Base-by-base conservation (phyloP, 2,329 filamentous ascomycete genomes). In the Tolypocladium ovalisporum region DNA sequence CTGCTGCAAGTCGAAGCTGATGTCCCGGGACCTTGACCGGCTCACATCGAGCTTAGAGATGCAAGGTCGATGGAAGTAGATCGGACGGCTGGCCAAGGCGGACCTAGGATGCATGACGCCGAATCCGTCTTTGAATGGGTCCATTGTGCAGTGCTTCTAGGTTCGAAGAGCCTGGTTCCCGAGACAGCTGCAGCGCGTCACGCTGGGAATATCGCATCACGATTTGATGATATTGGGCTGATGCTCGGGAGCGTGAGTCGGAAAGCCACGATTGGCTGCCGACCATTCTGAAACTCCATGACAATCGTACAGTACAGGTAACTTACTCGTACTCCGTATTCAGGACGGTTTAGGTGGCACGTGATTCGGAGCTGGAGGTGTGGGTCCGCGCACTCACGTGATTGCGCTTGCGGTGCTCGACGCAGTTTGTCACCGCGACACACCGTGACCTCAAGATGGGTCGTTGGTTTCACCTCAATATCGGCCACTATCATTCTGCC, bases 401-500 rank as follows among this genome's bases (percentile, higher is more conserved):
- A 52, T 22, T 15, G 29, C 29, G 19, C 47, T 52, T 34, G 47
- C 9, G 29, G 29, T 52, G 47, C 47, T 52, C 47, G 6, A 52
- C 47, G 47, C 61, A 63, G 61, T 59, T 64, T 62, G 61, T 63
- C 62, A 62, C 60, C 57, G 60, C 57, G 35, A 35, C 57, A 51
- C 55, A 59, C 52, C 53, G 55, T 58, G 59, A 59, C 55, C 62
- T 54, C 24, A 47, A 59, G 56, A 57, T 59, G 57, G n/a, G 54
- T 54, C 53, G 57, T 54, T 57, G 54, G 35, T 54, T 64, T 61
- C 54, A 58, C 58, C 62, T 66, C 64, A 61, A 70, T 71, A 71
- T 70, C 67, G 65, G 62, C 67, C 65, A 66, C 67, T 67, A 68
- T 70, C 67, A 63, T 70, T 73, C 68, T 68, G 67, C 66, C 59